phyloP scores from a whole-genome alignment of 2,329 filamentous ascomycete species.

The Fonsecaea nubica region DNA sequence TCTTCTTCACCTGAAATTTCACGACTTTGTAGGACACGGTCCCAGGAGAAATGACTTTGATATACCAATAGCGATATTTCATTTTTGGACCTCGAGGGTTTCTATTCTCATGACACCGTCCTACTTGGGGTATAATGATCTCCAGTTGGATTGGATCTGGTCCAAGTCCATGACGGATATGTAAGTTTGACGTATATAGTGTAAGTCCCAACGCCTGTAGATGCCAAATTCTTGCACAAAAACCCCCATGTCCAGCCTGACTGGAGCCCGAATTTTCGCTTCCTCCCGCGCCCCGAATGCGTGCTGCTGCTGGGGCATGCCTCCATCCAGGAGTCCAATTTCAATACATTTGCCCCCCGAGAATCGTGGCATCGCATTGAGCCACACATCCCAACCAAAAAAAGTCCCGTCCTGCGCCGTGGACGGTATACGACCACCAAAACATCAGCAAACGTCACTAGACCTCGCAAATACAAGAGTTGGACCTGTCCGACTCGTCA shows the following conservation, averaged over 20 bases:
- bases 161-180: not conserved
- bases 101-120: not conserved
- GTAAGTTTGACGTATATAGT: not conserved
- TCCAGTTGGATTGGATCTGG: not conserved
- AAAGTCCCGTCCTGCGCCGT: not conserved
- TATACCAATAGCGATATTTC: not conserved
- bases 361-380: not conserved
- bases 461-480: conserved; percentile 10
- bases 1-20: conserved; percentile 36
- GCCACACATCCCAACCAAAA: not conserved
- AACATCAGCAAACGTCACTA: conserved; percentile 1
- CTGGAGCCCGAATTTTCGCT: not conserved
- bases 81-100: not conserved
- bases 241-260: not conserved
- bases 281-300: not conserved
- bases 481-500: not conserved
- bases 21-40: not conserved
- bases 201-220: not conserved
- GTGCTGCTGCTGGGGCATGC: not conserved
- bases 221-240: not conserved
- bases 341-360: not conserved
- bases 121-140: not conserved
- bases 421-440: not conserved
- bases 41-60: not conserved
- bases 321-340: not conserved